A percentile compares a stretch with the other conserved stretches of the same genome.
Evolutionary conservation across 345 rosid species (phyloP).

Genomic region (Euphorbia lathyris): DNA sequence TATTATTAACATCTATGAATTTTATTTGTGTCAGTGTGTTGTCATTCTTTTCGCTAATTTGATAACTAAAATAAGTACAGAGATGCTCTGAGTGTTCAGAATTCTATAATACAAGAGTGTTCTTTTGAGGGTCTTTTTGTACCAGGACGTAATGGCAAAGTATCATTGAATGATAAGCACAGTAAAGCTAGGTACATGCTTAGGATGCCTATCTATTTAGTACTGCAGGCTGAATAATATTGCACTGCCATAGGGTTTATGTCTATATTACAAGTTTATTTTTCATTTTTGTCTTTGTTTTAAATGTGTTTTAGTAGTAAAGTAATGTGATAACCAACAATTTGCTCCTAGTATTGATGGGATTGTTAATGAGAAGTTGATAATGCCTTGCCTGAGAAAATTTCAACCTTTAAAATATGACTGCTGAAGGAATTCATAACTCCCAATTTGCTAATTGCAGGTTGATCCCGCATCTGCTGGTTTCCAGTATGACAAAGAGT

Average conservation of each 20-base stretch:
- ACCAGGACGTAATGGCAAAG: background rate
- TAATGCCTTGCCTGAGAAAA: background rate
- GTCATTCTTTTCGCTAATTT: background rate
- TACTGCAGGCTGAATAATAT: background rate
- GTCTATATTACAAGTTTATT: background rate
- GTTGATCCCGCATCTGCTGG: conserved; percentile 69
- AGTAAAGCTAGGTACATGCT: background rate
- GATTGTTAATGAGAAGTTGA: background rate
- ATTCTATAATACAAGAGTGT: background rate
- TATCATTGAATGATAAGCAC: background rate
- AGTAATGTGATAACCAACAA: background rate
- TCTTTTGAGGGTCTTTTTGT: background rate
- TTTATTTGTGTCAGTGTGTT: background rate
- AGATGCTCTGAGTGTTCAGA: background rate
- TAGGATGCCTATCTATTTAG: background rate
- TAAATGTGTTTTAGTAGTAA: background rate
- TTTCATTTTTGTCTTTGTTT: background rate
- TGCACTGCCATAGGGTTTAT: background rate
- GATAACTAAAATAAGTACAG: background rate
- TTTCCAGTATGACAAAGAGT: conserved; percentile 72
- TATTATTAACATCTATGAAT: background rate
- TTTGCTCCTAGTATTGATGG: background rate
- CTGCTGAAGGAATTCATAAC: background rate
- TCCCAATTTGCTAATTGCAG: background rate
- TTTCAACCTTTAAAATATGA: background rate